Conservation (phyloP, 1,284 basidiomycete genomes). For the Ceratobasidium theobromae region DNA sequence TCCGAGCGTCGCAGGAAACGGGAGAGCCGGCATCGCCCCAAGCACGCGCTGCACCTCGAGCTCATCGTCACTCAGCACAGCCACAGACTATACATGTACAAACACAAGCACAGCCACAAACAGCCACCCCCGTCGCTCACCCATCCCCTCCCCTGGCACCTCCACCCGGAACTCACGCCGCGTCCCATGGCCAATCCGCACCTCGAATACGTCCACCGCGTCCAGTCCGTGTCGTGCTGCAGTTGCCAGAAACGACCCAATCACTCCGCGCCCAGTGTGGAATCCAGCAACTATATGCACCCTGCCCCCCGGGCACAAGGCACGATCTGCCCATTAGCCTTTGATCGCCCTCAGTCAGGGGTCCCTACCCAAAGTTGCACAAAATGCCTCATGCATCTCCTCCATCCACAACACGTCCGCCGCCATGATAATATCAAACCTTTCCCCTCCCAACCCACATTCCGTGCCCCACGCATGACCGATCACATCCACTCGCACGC, state of each 20-base stretch:
- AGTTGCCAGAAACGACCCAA: conserved; percentile 10
- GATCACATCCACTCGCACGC: conserved; percentile 12
- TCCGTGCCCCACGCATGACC: conserved; percentile 31
- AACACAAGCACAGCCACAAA: conserved; percentile 23
- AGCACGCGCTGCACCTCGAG: background rate
- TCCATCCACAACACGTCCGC: conserved; percentile 34
- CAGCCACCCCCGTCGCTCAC: conserved; percentile 29
- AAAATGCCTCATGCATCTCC: conserved; percentile 32
- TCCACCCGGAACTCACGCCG: conserved; percentile 9
- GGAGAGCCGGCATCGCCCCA: conserved; percentile 17
- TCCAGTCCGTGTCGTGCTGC: background rate
- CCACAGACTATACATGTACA: background rate
- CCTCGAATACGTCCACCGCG: conserved; percentile 4
- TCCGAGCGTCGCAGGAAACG: background rate
- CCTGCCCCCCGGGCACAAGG: background rate
- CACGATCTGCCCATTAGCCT: conserved; percentile 6
- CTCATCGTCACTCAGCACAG: conserved; percentile 1
- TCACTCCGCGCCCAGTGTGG: conserved; percentile 25
- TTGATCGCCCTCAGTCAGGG: background rate
- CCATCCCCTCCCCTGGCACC: conserved; percentile 23
- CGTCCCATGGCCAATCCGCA: conserved; percentile 1
- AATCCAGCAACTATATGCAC: conserved; percentile 34
- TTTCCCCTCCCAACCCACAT: background rate
- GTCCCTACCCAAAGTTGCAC: conserved; percentile 23
- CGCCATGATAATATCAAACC: conserved; percentile 34